Base-by-base conservation (phyloP, 2,329 filamentous ascomycete genomes). In the Colletotrichum cuscutae region DNA sequence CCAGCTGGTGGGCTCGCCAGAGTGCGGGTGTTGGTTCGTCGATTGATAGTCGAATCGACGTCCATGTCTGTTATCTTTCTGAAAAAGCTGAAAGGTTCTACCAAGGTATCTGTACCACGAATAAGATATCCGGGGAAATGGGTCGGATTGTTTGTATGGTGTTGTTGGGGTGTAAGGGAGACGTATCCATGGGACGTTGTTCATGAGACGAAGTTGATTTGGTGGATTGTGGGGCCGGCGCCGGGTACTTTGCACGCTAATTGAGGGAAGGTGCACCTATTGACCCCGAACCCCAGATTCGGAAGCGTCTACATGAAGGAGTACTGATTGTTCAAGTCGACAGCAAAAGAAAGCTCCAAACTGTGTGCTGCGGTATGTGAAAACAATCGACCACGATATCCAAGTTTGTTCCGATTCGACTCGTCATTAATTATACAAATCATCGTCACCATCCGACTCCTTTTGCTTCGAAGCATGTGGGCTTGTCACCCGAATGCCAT, bases 401-500 rank as follows among this genome's bases (percentile, higher is more conserved):
- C 32, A 32, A 32, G 32, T 1, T 32, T 32, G 11, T 32, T 32
- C 32, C 32, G 11, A 32, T 32, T 4, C 9, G 12, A 12, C 32
- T 5, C 26, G 26, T 26, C 26, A 26, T 26, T 12, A 66, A 24
- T 80, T 76, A 42, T 82, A 82, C 30, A 82, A 63, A 5, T 75
- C 75, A 28, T 75, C 68, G 24, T 81, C 77, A 0, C 78, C 73
- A 53, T 77, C 76, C 1, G 15, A 15, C 7, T 59, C n/a, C 5
- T 74, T 76, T 5, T 78, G 76, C 79, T 86, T 86, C 42, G 71
- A 80, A 1, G 82, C 80, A 72, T 85, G 81, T 5, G 85, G 84
- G 32, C 81, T 85, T 46, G 84, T 87, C 57, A 85, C 83, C 76
- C 78, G 80, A 73, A 88, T 87, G 13, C 82, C 84, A 72, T 80